These are phyloP conservation scores for Talaromyces atroroseus DNA, from an alignment of 2,329 filamentous ascomycete species.

Conservation along the genomic window DNA sequence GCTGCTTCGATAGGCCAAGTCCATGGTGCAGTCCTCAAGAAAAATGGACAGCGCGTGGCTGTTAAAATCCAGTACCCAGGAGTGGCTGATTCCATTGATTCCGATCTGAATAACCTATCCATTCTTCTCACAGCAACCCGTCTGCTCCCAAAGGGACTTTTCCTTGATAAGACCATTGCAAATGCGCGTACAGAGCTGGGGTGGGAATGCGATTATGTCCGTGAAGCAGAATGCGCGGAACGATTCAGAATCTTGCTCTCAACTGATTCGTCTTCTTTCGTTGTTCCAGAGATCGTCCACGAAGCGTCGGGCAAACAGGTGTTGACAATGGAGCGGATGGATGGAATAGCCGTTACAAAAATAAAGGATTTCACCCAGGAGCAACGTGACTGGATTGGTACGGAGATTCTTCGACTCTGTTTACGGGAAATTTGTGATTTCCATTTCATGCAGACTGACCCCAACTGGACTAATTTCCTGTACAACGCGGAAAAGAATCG, in stretches of 20 bases:
- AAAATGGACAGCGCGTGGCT: constrained; percentile 70
- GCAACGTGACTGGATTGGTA: constrained; percentile 93
- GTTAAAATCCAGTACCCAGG: constrained; percentile 98
- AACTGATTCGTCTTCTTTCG: constrained; percentile 68
- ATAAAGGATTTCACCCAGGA: constrained; percentile 68
- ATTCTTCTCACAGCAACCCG: constrained; percentile 86
- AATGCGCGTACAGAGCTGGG: constrained; percentile 87
- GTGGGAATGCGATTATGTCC: constrained; percentile 94
- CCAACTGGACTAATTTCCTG: constrained; percentile 98
- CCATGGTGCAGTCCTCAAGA: constrained; percentile 74
- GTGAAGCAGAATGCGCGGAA: constrained; percentile 75
- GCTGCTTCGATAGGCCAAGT: constrained; percentile 97
- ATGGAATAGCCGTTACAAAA: constrained; percentile 79
- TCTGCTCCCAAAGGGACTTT: constrained; percentile 83
- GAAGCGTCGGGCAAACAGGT: constrained; percentile 82
- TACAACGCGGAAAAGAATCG: constrained; percentile 68
- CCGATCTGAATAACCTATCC: constrained; percentile 87
- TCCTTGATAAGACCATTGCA: constrained; percentile 93
- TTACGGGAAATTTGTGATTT: constrained; percentile 91
- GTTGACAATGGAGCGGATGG: constrained; percentile 87
- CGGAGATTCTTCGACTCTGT: constrained; percentile 84
- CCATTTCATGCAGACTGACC: constrained; percentile 97
- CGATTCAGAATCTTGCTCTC: constrained; percentile 72
- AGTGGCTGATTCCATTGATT: constrained; percentile 92
- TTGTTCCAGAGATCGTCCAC: constrained; percentile 69